A percentile compares a stretch with the other conserved stretches of the same genome.
Evolutionary conservation across 495 filamentous ascomycete species (phyloP).

Genomic region (Immersiella caudata): DNA sequence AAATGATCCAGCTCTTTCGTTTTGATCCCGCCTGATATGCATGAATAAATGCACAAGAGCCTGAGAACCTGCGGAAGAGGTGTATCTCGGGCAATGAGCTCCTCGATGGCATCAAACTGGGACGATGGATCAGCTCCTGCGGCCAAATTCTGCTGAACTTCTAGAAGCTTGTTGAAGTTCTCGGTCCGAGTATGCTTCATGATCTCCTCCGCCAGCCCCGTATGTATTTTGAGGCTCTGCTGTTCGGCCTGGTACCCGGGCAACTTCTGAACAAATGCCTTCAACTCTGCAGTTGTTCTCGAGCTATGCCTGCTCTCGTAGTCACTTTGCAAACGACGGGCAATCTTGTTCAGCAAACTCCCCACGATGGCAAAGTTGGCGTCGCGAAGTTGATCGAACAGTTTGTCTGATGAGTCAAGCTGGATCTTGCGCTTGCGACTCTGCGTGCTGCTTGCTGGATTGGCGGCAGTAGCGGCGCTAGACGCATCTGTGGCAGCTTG

Average conservation of each 20-base stretch:
- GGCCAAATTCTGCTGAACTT: conserved; percentile 96
- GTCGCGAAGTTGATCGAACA: conserved; percentile 87
- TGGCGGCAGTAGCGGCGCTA: conserved; percentile 30
- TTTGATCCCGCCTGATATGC: conserved; percentile 84
- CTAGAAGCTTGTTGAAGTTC: conserved; percentile 81
- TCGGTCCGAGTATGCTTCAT: conserved; percentile 87
- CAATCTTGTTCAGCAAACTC: conserved; percentile 84
- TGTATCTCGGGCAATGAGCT: conserved; percentile 84
- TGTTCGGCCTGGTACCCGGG: conserved; percentile 93
- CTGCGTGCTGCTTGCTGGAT: conserved; percentile 33
- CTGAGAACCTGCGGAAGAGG: conserved; percentile 79
- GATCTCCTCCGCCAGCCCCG: conserved; percentile 89
- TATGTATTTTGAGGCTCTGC: conserved; percentile 87
- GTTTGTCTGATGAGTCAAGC: conserved; percentile 84
- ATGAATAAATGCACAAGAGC: conserved; percentile 87
- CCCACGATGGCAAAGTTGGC: conserved; percentile 95
- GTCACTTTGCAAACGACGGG: conserved; percentile 79
- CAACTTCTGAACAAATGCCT: conserved; percentile 88
- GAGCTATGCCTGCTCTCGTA: conserved; percentile 88
- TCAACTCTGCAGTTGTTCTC: conserved; percentile 85
- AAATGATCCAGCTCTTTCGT: conserved; percentile 85
- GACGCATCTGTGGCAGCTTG: conserved; percentile 55
- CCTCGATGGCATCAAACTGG: conserved; percentile 88
- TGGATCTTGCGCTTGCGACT: conserved; percentile 84
- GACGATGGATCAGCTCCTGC: conserved; percentile 85